Evolutionary conservation across 371 early-diverging fungal genomes (phyloP).

Genomic region (Gilbertella persicaria): DNA sequence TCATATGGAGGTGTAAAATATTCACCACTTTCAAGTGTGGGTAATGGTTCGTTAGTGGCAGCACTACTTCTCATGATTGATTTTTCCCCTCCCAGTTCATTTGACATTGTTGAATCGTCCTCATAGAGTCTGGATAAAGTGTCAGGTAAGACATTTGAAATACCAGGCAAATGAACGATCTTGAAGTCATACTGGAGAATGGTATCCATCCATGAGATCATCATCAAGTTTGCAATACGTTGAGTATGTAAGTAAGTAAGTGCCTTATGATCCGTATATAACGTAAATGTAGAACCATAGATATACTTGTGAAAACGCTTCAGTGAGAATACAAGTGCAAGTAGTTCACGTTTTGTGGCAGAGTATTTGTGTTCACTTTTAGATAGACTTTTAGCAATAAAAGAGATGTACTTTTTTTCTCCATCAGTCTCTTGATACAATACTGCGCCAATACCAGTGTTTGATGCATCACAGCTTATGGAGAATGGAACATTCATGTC

Average conservation of each 20-base stretch:
- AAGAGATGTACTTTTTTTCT: not conserved
- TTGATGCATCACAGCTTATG: constrained; percentile 40
- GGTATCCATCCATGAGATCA: constrained; percentile 13
- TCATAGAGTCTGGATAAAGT: constrained; percentile 2
- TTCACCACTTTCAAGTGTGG: not conserved
- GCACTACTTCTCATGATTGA: not conserved
- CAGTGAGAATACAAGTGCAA: constrained; percentile 9
- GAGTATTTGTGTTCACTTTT: constrained; percentile 1
- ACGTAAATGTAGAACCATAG: constrained; percentile 10
- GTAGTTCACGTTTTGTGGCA: not conserved
- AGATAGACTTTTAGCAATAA: not conserved
- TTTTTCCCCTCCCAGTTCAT: constrained; percentile 5
- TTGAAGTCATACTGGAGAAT: constrained; percentile 11
- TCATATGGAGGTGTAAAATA: not conserved
- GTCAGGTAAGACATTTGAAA: constrained; percentile 13
- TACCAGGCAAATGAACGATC: constrained; percentile 10
- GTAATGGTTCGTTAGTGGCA: not conserved
- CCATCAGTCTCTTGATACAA: constrained; percentile 4
- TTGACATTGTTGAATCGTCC: not conserved
- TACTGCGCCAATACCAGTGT: constrained; percentile 29
- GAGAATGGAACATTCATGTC: constrained; percentile 25
- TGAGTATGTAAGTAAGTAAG: constrained; percentile 9
- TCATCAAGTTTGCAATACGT: constrained; percentile 7
- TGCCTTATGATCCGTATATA: constrained; percentile 16
- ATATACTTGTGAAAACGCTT: constrained; percentile 22